A percentile compares a stretch with the other conserved stretches of the same genome.
Conservation (phyloP, 441 rosid species). For the Breynia disticha region DNA sequence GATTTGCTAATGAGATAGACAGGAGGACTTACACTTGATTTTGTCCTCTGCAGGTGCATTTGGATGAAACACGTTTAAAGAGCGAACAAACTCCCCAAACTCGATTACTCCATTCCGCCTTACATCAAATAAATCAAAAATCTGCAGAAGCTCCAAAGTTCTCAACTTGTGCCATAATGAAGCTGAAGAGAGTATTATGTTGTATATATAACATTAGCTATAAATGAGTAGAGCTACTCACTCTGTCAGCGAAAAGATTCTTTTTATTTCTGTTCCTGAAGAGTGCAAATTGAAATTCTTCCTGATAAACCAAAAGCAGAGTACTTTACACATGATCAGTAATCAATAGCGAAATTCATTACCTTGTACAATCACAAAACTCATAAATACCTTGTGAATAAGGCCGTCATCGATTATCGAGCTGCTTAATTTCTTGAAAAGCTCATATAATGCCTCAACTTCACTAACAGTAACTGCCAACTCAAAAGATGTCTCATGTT, state of each 20-base stretch:
- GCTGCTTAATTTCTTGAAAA: constrained; percentile 81
- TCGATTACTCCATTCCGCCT: constrained; percentile 85
- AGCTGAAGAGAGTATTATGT: background rate
- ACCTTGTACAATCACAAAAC: background rate
- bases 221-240: constrained; percentile 12
- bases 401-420: constrained; percentile 75
- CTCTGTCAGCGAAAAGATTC: constrained; percentile 87
- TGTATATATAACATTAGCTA: background rate
- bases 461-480: constrained; percentile 70
- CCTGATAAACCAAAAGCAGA: constrained; percentile 31
- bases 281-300: constrained; percentile 83
- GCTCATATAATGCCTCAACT: constrained; percentile 73
- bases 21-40: constrained; percentile 42
- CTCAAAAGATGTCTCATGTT: too few species aligned
- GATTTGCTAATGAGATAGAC: background rate
- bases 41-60: constrained; percentile 53
- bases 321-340: background rate
- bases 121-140: constrained; percentile 78
- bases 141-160: constrained; percentile 22
- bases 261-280: constrained; percentile 57
- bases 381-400: constrained; percentile 69
- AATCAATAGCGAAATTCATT: background rate
- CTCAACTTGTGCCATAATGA: background rate
- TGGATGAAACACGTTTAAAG: constrained; percentile 72
- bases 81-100: constrained; percentile 82